phyloP scores from a whole-genome alignment of 2,329 filamentous ascomycete genomes.

The Elsinoe arachidis region DNA sequence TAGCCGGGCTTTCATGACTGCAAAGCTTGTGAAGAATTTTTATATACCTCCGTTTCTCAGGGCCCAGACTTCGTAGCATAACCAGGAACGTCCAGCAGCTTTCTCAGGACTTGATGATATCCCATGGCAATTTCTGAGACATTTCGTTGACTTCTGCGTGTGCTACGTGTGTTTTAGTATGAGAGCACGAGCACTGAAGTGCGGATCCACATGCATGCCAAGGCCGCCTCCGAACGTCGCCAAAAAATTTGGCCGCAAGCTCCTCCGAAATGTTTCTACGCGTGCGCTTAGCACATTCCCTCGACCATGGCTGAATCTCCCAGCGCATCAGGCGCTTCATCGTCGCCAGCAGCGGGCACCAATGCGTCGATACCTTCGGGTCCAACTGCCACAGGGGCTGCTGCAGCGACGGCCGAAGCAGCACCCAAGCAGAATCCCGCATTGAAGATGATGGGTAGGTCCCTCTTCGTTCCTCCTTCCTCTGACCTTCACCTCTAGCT shows the following conservation, averaged over 20 bases:
- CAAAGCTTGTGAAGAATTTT: not conserved
- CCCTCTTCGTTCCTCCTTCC: not conserved
- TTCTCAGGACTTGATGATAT: too few relatives aligned
- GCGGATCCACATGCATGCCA: not conserved
- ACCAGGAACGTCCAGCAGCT: too few relatives aligned
- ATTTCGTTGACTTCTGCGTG: not conserved
- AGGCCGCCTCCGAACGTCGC: conserved; percentile 1
- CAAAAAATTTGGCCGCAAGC: conserved; percentile 9
- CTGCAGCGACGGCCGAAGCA: conserved; percentile 1
- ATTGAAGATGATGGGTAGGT: conserved; percentile 3
- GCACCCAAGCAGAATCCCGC: conserved; percentile 10
- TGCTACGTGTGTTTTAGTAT: not conserved
- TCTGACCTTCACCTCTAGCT: not conserved
- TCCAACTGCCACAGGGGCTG: not conserved
- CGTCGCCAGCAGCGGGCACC: conserved; percentile 4
- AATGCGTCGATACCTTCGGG: not conserved
- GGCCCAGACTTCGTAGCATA: too few relatives aligned
- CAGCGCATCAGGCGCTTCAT: conserved; percentile 1
- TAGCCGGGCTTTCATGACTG: not conserved
- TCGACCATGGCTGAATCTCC: not conserved
- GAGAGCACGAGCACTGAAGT: not conserved
- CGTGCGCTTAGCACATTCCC: too few relatives aligned
- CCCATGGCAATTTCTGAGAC: not conserved
- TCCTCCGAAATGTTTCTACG: not conserved
- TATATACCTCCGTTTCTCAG: not conserved